Evolutionary conservation across 2,329 filamentous ascomycete genomes (phyloP).

Genomic region (Aureobasidium sp.): DNA sequence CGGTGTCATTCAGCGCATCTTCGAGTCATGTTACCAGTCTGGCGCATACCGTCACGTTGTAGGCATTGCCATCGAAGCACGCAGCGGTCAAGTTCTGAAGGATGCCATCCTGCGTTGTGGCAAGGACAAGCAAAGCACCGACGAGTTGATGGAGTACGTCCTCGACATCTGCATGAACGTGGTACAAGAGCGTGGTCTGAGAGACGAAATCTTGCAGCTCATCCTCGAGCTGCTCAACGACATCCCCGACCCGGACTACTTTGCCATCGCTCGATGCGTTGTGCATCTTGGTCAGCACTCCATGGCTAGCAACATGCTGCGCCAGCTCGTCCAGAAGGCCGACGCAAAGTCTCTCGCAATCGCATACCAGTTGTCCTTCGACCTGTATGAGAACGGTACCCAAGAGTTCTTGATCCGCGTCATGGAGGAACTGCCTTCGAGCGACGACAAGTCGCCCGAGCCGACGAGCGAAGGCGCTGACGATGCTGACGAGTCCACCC

Average conservation of each 20-base stretch:
- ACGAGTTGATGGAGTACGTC: slow-evolving; percentile 95
- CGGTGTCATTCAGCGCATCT: slow-evolving; percentile 77
- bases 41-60: slow-evolving; percentile 93
- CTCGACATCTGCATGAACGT: slow-evolving; percentile 96
- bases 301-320: slow-evolving; percentile 80
- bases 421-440: slow-evolving; percentile 65
- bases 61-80: slow-evolving; percentile 91
- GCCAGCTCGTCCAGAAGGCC: slow-evolving; percentile 70
- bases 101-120: slow-evolving; percentile 83
- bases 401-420: slow-evolving; percentile 94
- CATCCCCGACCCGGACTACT: slow-evolving; percentile 89
- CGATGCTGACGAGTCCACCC: slow-evolving; percentile 51
- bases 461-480: slow-evolving; percentile 36
- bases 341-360: slow-evolving; percentile 73
- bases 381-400: slow-evolving; percentile 96
- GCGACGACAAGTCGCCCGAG: slow-evolving; percentile 39
- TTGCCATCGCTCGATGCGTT: slow-evolving; percentile 95
- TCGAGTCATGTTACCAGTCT: slow-evolving; percentile 79
- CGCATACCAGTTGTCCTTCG: slow-evolving; percentile 96
- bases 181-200: slow-evolving; percentile 83
- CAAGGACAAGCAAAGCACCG: slow-evolving; percentile 73
- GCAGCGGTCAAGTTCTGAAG: slow-evolving; percentile 80
- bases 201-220: slow-evolving; percentile 76
- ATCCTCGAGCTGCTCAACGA: slow-evolving; percentile 94
- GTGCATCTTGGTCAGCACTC: slow-evolving; percentile 91